These are phyloP conservation scores for Suhomyces wounanorum DNA, from an alignment of 1,139 yeast species.

Conservation along the genomic window DNA sequence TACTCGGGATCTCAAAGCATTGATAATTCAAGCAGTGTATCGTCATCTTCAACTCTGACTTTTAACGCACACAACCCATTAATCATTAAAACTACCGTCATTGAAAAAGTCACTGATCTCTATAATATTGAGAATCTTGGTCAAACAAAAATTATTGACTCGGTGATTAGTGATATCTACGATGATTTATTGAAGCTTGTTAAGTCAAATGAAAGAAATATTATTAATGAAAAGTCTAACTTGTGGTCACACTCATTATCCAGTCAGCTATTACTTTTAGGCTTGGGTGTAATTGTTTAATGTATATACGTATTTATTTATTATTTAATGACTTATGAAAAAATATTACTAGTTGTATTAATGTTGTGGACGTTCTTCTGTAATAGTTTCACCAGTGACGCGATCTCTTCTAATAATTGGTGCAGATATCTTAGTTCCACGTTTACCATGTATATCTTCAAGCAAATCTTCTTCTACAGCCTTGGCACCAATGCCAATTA, in stretches of 20 bases:
- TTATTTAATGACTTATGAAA: constrained; percentile 8
- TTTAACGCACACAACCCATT: constrained; percentile 25
- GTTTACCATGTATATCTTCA: constrained; percentile 33
- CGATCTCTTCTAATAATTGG: constrained; percentile 20
- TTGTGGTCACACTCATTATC: constrained; percentile 65
- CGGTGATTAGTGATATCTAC: constrained; percentile 58
- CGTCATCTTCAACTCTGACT: constrained; percentile 6
- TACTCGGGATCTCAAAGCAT: constrained; percentile 10
- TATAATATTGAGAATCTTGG: constrained; percentile 48
- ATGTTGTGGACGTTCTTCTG: neutral
- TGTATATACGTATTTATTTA: neutral
- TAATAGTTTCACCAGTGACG: constrained; percentile 9
- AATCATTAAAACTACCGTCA: constrained; percentile 57
- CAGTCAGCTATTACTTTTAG: constrained; percentile 57
- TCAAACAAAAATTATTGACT: constrained; percentile 54
- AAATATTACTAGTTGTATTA: constrained; percentile 1
- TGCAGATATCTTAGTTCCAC: constrained; percentile 22
- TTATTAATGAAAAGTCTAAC: constrained; percentile 46
- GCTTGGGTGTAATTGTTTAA: constrained; percentile 60
- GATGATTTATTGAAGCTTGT: constrained; percentile 58
- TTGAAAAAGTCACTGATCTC: constrained; percentile 58
- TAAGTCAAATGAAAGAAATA: constrained; percentile 50
- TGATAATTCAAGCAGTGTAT: constrained; percentile 1
- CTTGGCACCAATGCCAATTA: constrained; percentile 50
- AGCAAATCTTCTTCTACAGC: constrained; percentile 35